Evolutionary conservation across 1,284 basidiomycete genomes (phyloP).

Genomic region (Tremellales sp.): DNA sequence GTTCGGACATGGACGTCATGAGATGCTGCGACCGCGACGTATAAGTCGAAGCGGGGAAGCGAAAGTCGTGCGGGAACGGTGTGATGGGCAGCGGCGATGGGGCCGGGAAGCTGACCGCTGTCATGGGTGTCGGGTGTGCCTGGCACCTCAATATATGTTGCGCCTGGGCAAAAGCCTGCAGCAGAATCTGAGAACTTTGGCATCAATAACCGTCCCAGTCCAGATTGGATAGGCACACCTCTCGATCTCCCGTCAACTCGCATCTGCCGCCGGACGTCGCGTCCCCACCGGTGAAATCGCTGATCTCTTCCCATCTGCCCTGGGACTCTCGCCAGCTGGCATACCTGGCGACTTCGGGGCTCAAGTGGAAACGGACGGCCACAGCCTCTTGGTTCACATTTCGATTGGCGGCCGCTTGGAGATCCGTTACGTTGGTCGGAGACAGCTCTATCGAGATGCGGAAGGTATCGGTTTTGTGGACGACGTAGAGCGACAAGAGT

Average conservation of each 20-base stretch:
- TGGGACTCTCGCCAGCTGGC: constrained; percentile 9
- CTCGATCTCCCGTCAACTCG: constrained; percentile 28
- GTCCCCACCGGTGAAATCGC: constrained; percentile 30
- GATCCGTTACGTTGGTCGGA: neutral
- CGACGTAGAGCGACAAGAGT: constrained; percentile 14
- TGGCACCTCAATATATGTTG: constrained; percentile 1
- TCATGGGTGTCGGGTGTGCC: neutral
- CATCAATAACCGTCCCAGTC: too few species aligned
- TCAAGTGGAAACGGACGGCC: constrained; percentile 12
- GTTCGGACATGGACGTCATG: too few species aligned
- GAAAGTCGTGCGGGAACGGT: neutral
- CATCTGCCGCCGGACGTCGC: constrained; percentile 23
- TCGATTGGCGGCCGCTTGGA: constrained; percentile 15
- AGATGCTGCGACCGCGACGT: too few species aligned
- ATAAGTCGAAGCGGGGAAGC: neutral
- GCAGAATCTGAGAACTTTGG: constrained; percentile 3
- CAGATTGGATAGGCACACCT: constrained; percentile 12
- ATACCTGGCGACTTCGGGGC: neutral
- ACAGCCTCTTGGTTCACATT: constrained; percentile 15
- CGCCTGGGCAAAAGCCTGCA: constrained; percentile 8
- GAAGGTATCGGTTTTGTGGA: constrained; percentile 12
- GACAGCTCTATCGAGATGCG: constrained; percentile 16
- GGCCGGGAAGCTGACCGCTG: neutral
- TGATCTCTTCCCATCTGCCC: constrained; percentile 17
- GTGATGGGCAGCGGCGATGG: neutral